Conservation (phyloP, 2,329 filamentous ascomycete species). For the Pezicula radicicola region DNA sequence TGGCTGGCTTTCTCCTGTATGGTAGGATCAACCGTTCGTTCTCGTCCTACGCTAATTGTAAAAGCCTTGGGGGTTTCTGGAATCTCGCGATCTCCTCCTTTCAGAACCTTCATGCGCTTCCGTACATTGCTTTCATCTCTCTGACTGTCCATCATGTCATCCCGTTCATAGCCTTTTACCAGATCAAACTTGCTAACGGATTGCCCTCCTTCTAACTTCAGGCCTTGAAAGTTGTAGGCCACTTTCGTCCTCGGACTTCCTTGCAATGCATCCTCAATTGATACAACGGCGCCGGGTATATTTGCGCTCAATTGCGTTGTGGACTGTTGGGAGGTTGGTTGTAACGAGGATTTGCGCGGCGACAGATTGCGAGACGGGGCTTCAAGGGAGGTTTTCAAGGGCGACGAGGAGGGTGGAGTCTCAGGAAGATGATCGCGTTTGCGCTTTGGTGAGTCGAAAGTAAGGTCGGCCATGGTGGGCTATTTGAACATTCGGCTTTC, state of each 20-base stretch:
- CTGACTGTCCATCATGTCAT: constrained; percentile 1
- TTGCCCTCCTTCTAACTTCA: constrained; percentile 20
- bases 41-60: constrained; percentile 9
- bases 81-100: constrained; percentile 15
- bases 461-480: not conserved
- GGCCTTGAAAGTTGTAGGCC: constrained; percentile 25
- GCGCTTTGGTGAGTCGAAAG: not conserved
- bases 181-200: constrained; percentile 18
- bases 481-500: not conserved
- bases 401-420: not conserved
- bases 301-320: constrained; percentile 12
- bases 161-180: not conserved
- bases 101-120: constrained; percentile 19
- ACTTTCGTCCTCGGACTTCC: constrained; percentile 27
- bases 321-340: too few species aligned
- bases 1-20: constrained; percentile 11
- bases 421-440: constrained; percentile 3
- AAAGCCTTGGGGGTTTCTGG: constrained; percentile 22
- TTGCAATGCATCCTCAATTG: constrained; percentile 6
- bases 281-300: constrained; percentile 4
- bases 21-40: constrained; percentile 10
- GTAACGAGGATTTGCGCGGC: too few species aligned
- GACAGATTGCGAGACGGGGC: not conserved
- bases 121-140: constrained; percentile 14
- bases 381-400: not conserved